Evolutionary conservation across 2,329 filamentous ascomycete genomes (phyloP), one percentile per base, ranked within the genome.

Genomic region (Botrytis sinoallii): DNA sequence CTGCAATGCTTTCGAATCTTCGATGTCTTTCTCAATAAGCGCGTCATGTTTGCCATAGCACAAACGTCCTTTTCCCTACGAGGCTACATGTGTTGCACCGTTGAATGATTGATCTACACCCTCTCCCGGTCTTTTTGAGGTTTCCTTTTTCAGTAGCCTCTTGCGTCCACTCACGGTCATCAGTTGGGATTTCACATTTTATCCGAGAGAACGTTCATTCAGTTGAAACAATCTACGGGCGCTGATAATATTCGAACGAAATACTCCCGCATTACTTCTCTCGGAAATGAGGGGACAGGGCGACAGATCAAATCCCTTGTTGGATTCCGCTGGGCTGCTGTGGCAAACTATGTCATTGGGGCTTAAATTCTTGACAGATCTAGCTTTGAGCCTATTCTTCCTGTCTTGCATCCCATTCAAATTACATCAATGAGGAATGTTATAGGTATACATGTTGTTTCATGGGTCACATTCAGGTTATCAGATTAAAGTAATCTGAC

Each of bases 311-410:
- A 3, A 40, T 44, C 29, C 61, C 60, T 61, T 42, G n/a, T 46
- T 18, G 16, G 12, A 29, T 20, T 14, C 32, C 4, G 32, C 65
- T 55, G 38, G 18, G 35, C n/a, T 22, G 10, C 25, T 20, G 65
- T 67, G 46, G 65, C 65, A 67, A 67, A 67, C 65, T 52, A 67
- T 67, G 65, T 67, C 65, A 67, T 67, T 9, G 25, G 25, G 65
- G 20, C 25, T 22, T 55, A 12, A 29, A 40, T 55, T 67, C 44
- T 22, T 16, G n/a, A 46, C n/a, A 25, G 32, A n/a, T 48, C 20
- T 48, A 66, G 35, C 7, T 32, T 48, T 12, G 29, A 25, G n/a
- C 63, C 40, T 29, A 40, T 67, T 40, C 7, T 40, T 55, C 25
- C 35, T 55, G 32, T 40, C 65, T 55, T 40, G 46, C 35, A 67